A percentile compares a stretch with the other conserved stretches of the same genome.
Conservation (phyloP, 768 basidiomycete genomes). For the Russula sp. region DNA sequence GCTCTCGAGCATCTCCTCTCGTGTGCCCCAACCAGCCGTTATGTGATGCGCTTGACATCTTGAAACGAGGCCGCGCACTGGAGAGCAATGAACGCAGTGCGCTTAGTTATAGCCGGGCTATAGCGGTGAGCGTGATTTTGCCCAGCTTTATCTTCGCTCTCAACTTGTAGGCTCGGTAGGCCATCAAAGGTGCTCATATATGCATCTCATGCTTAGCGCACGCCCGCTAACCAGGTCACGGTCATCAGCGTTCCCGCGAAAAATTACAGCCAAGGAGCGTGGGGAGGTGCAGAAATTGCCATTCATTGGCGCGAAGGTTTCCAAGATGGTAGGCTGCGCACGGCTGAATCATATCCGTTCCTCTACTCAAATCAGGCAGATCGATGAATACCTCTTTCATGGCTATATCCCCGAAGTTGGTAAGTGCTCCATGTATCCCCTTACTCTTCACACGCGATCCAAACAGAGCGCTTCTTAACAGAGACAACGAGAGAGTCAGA, state of each 20-base stretch:
- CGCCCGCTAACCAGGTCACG: neutral
- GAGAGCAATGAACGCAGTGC: slow-evolving; percentile 68
- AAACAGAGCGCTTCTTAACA: slow-evolving; percentile 38
- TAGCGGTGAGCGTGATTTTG: slow-evolving; percentile 46
- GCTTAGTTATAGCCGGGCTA: slow-evolving; percentile 68
- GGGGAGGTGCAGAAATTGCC: slow-evolving; percentile 37
- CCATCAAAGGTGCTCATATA: slow-evolving; percentile 45
- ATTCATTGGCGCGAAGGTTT: slow-evolving; percentile 42
- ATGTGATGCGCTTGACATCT: slow-evolving; percentile 53
- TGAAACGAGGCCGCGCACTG: slow-evolving; percentile 55
- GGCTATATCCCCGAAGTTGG: slow-evolving; percentile 61
- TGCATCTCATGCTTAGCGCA: neutral
- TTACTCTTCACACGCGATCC: neutral
- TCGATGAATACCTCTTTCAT: slow-evolving; percentile 56
- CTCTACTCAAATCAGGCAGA: slow-evolving; percentile 39
- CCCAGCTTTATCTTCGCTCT: slow-evolving; percentile 31
- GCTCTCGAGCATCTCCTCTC: slow-evolving; percentile 61
- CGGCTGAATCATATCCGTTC: neutral
- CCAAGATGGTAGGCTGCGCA: slow-evolving; percentile 34
- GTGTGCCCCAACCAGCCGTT: slow-evolving; percentile 67
- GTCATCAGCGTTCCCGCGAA: slow-evolving; percentile 37
- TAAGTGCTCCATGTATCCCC: slow-evolving; percentile 29
- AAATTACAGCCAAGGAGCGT: slow-evolving; percentile 33
- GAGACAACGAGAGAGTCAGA: slow-evolving; percentile 43
- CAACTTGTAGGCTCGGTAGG: slow-evolving; percentile 35